These are phyloP conservation scores for Byssoonygena ceratinophila DNA, from an alignment of 2,329 filamentous ascomycete species.

Conservation along the genomic window DNA sequence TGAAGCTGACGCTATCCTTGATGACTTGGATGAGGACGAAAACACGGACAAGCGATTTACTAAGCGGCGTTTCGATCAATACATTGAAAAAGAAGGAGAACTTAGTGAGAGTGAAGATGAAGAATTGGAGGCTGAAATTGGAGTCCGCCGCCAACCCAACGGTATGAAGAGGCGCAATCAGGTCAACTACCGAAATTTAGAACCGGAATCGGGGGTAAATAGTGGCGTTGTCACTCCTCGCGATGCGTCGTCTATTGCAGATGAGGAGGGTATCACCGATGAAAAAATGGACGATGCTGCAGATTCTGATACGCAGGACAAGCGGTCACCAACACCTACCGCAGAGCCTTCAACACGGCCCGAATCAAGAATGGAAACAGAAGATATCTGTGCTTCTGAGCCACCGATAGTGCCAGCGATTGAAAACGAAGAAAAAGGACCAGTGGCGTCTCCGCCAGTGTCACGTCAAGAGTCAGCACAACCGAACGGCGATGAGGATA, in stretches of 20 bases:
- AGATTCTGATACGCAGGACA: conserved; percentile 27
- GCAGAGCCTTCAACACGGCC: conserved; percentile 22
- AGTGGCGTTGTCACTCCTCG: conserved; percentile 42
- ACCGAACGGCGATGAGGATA: conserved; percentile 26
- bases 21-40: conserved; percentile 70
- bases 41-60: conserved; percentile 77
- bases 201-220: conserved; percentile 46
- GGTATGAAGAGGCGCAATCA: conserved; percentile 46
- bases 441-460: conserved; percentile 23
- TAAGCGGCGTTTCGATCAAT: conserved; percentile 71
- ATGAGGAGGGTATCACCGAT: conserved; percentile 37
- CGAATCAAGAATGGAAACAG: conserved; percentile 21
- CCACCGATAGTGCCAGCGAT: conserved; percentile 19
- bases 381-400: conserved; percentile 27
- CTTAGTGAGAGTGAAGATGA: conserved; percentile 85
- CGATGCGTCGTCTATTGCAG: conserved; percentile 34
- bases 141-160: conserved; percentile 50
- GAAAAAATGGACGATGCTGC: conserved; percentile 34
- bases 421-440: conserved; percentile 24
- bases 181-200: conserved; percentile 50
- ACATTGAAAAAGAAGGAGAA: conserved; percentile 64
- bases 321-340: conserved; percentile 23
- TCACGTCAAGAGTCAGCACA: conserved; percentile 24
- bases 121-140: conserved; percentile 59
- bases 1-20: conserved; percentile 54